Percentiles rank a stretch among this genome's conserved stretches.
Evolutionary conservation across 345 rosid genomes (phyloP).

Genomic region (Acer negundo): DNA sequence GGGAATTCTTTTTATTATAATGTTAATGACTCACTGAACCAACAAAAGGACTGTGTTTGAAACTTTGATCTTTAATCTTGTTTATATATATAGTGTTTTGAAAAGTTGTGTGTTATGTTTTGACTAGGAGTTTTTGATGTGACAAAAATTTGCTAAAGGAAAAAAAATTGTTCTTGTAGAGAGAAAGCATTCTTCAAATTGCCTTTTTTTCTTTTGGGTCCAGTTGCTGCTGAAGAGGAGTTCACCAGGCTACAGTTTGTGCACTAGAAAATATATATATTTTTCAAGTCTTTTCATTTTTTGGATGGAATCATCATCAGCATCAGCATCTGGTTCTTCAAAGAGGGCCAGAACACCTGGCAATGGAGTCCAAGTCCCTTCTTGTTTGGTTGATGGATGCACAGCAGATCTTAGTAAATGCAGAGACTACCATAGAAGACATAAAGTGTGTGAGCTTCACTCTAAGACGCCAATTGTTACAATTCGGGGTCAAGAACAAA

Average conservation of each 20-base stretch:
- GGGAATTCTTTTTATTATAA: background rate
- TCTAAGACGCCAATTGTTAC: conserved; percentile 63
- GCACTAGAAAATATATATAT: conserved; percentile 30
- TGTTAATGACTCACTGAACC: conserved; percentile 9
- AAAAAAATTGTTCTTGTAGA: conserved; percentile 27
- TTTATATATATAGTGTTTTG: background rate
- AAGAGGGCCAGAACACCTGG: conserved; percentile 52
- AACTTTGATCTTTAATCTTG: background rate
- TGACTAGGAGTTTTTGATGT: conserved; percentile 9
- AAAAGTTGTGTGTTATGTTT: background rate
- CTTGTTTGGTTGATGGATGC: conserved; percentile 82
- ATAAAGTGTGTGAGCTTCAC: conserved; percentile 75
- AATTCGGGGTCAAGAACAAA: conserved; percentile 58
- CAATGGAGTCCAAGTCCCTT: conserved; percentile 44
- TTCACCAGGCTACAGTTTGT: conserved; percentile 15
- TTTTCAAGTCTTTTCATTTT: conserved; percentile 18
- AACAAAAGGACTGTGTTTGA: background rate
- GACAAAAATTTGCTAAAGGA: conserved; percentile 7
- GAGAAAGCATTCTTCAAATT: conserved; percentile 19
- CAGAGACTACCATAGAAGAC: conserved; percentile 74
- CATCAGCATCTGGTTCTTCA: conserved; percentile 46
- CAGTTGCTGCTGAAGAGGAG: conserved; percentile 12
- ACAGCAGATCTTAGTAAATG: conserved; percentile 63
- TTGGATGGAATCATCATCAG: conserved; percentile 57
- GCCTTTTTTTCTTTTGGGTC: conserved; percentile 18